Evolutionary conservation across 371 early-diverging fungal species (phyloP).

Genomic region (Thermomucor indicae-seudaticae): DNA sequence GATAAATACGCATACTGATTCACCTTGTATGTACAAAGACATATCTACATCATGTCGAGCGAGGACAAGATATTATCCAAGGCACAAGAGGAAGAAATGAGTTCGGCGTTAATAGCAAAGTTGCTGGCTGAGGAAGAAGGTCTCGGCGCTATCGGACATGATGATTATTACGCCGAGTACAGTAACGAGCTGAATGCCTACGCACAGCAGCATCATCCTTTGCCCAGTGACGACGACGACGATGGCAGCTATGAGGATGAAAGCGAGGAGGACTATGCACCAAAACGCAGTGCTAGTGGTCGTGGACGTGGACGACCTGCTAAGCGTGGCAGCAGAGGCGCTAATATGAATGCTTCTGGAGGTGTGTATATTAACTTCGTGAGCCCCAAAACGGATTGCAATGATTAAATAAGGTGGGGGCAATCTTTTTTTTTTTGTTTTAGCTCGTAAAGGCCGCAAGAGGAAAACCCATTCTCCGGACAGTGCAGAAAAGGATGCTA

Average conservation of each 20-base stretch:
- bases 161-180: constrained; percentile 62
- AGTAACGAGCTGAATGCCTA: constrained; percentile 40
- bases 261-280: constrained; percentile 44
- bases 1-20: too few relatives aligned
- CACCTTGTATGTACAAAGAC: too few relatives aligned
- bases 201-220: constrained; percentile 14
- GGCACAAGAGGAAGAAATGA: constrained; percentile 78
- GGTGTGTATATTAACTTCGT: too few relatives aligned
- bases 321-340: not conserved
- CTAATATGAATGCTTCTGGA: too few relatives aligned
- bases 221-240: constrained; percentile 18
- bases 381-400: too few relatives aligned
- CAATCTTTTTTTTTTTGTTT: too few relatives aligned
- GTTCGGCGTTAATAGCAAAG: constrained; percentile 75
- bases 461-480: too few relatives aligned
- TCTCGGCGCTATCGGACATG: constrained; percentile 20
- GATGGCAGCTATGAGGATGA: constrained; percentile 50
- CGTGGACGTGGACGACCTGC: constrained; percentile 11
- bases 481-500: too few relatives aligned
- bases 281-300: constrained; percentile 21
- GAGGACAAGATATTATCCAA: too few relatives aligned
- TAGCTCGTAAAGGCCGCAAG: too few relatives aligned
- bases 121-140: constrained; percentile 67
- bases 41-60: too few relatives aligned
- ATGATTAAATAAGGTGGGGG: too few relatives aligned